Percentiles rank a stretch among this genome's conserved stretches.
phyloP scores from a whole-genome alignment of 2,329 filamentous ascomycete species.

The Sclerotinia trifoliorum region DNA sequence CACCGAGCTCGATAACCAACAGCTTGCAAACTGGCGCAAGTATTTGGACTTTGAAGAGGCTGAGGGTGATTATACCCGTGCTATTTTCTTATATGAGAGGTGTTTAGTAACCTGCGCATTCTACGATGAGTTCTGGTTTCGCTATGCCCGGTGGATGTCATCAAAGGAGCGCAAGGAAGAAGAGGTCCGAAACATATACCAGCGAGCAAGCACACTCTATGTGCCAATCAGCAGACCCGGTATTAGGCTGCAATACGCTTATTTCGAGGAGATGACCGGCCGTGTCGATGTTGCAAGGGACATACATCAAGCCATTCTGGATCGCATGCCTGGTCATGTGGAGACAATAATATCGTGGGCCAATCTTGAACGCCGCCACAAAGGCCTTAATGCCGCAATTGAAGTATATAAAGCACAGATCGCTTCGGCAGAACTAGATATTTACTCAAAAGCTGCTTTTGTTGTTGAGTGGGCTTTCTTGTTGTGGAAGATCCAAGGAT shows the following conservation, averaged over 20 bases:
- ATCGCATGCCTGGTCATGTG: conserved; percentile 74
- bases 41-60: conserved; percentile 95
- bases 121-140: conserved; percentile 97
- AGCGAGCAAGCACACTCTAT: conserved; percentile 79
- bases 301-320: conserved; percentile 79
- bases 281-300: conserved; percentile 76
- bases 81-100: conserved; percentile 85
- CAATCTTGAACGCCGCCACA: conserved; percentile 80
- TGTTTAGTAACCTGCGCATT: conserved; percentile 90
- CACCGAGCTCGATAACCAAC: conserved; percentile 81
- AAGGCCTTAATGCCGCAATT: conserved; percentile 80
- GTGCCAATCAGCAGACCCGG: conserved; percentile 83
- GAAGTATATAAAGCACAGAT: conserved; percentile 80
- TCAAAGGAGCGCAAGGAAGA: conserved; percentile 78
- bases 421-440: conserved; percentile 67
- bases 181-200: conserved; percentile 88
- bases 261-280: conserved; percentile 85
- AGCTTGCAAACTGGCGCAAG: conserved; percentile 89
- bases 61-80: conserved; percentile 73
- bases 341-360: conserved; percentile 88
- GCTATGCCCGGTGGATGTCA: conserved; percentile 94
- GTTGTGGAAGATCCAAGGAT: conserved; percentile 84
- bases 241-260: conserved; percentile 85
- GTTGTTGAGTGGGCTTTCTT: conserved; percentile 86
- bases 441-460: conserved; percentile 80